A percentile compares a stretch with the other conserved stretches of the same genome.
Evolutionary conservation across 306 rosid genomes (phyloP).

Genomic region (Rosa chinensis): DNA sequence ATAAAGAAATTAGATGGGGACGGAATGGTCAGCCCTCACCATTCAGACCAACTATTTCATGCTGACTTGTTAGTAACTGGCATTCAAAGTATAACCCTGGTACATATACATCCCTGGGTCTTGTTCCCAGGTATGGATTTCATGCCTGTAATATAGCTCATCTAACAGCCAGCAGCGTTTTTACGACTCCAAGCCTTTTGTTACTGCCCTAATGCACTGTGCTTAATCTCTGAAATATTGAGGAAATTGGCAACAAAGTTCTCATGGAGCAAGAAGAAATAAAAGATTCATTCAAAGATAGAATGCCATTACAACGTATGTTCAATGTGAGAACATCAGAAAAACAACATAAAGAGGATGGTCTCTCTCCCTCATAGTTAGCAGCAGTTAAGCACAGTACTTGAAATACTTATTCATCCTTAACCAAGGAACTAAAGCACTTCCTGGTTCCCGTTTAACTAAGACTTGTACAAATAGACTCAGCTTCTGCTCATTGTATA

Average conservation of each 20-base stretch:
- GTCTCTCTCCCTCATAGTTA: conserved; percentile 8
- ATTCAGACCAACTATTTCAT: no score
- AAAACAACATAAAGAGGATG: neutral
- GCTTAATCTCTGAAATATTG: neutral
- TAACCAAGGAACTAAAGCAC: conserved; percentile 2
- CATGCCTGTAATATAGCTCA: neutral
- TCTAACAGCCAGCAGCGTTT: neutral
- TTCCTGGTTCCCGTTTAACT: neutral
- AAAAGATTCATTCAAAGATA: neutral
- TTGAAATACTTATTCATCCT: neutral
- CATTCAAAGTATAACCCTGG: neutral
- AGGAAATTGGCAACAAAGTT: neutral
- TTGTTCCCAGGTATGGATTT: neutral
- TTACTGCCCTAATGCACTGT: neutral
- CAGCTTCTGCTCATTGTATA: conserved; percentile 3
- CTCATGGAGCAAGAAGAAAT: neutral
- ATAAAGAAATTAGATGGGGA: no score
- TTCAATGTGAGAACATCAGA: neutral
- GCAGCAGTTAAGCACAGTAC: conserved; percentile 4
- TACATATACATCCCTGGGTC: neutral
- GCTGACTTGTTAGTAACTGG: neutral
- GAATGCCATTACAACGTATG: neutral
- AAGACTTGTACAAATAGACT: neutral
- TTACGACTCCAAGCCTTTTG: neutral
- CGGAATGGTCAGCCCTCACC: no score